Evolutionary conservation across 176 grass and related monocot species (phyloP), one percentile per base, ranked within the genome.

Genomic region (Oryza brachyantha): DNA sequence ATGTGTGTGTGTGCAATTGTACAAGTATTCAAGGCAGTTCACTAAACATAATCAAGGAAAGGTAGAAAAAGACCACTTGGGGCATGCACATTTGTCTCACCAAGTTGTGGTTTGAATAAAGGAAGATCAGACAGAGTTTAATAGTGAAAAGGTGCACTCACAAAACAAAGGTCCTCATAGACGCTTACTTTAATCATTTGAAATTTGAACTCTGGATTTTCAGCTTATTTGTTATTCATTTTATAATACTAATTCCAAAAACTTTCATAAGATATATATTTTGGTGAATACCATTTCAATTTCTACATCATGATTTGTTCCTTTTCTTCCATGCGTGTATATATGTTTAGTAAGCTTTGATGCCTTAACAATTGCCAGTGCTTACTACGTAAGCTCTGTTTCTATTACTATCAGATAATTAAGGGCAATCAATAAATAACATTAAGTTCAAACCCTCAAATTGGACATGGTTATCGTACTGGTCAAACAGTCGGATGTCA

Each of bases 21-120:
- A 32, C 19, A 40, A 41, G 52, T 50, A 76, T 68, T 66, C 60
- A 61, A 67, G 61, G 77, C 72, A 87, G 77, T 38, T 75, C 39
- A 41, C 13, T 77, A 60, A 78, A 77, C 25, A 82, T 77, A 61
- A 39, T 77, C 70, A 34, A 72, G 72, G 40, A 89, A 78, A 85
- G 66, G 73, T 85, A 82, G 83, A 85, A 85, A 89, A 89, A 89
- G 78, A 89, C 66, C 83, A 85, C 66, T 89, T 76, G 78, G 50
- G 59, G 59, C 82, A 85, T 77, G 82, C 78, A 73, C 24, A 85
- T 89, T 82, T 81, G 71, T 81, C 70, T 75, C 66, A 67, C 43
- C 77, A 77, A 73, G 58, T 77, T 61, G 72, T n/a, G 29, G 59
- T 78, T 82, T 85, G 78, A 89, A 89, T 85, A 42, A 81, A 81